Evolutionary conservation across 225 moss, liverwort and hornwort species (phyloP).

Genomic region (Antitrichia curtipendula): DNA sequence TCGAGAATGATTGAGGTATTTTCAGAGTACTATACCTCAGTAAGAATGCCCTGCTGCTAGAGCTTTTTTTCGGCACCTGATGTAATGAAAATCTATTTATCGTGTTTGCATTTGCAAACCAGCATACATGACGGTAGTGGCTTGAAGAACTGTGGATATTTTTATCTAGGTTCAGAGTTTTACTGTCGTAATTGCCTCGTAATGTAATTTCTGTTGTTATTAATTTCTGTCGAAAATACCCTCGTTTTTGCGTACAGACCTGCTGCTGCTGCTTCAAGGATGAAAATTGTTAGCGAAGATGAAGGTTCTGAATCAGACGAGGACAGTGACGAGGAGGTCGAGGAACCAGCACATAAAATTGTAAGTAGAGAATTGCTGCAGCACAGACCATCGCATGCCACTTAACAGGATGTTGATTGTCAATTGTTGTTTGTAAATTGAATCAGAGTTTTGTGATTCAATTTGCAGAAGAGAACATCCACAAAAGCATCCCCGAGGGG

Average conservation of each 20-base stretch:
- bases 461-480: slow-evolving; percentile 22
- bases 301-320: slow-evolving; percentile 28
- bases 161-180: neutral
- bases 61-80: neutral
- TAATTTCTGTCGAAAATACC: neutral
- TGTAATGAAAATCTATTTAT: neutral
- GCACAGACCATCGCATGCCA: neutral
- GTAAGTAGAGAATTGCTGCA: slow-evolving; percentile 11
- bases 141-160: neutral
- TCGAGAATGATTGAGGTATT: neutral
- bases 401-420: neutral
- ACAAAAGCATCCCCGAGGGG: slow-evolving; percentile 21
- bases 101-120: neutral
- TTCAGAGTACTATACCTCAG: neutral
- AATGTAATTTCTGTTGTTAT: neutral
- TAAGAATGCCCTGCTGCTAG: neutral
- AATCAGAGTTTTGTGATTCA: neutral
- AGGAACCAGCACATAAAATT: slow-evolving; percentile 30
- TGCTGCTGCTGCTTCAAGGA: slow-evolving; percentile 13
- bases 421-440: neutral
- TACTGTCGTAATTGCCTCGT: neutral
- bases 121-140: neutral
- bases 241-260: slow-evolving; percentile 5
- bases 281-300: slow-evolving; percentile 20
- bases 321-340: slow-evolving; percentile 30